A percentile compares a stretch with the other conserved stretches of the same genome.
phyloP scores from a whole-genome alignment of 1,284 basidiomycete species.

The Testicularia cyperi region DNA sequence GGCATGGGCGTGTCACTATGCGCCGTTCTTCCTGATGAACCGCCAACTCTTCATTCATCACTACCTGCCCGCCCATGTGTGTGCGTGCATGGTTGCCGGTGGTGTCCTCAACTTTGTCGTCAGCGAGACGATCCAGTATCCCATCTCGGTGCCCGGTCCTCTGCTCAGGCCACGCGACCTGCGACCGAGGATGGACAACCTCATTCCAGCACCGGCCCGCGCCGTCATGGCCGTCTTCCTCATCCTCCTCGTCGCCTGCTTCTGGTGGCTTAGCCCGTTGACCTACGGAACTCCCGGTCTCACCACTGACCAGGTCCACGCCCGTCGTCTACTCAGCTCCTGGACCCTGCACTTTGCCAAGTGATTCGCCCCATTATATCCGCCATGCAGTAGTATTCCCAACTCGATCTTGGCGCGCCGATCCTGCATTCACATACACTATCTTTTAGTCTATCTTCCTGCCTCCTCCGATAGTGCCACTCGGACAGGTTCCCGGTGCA shows the following conservation, averaged over 20 bases:
- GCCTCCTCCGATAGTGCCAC: no score
- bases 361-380: slow-evolving; percentile 1
- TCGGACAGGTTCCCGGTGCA: no score
- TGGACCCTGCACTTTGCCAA: slow-evolving; percentile 54
- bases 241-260: slow-evolving; percentile 29
- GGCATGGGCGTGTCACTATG: slow-evolving; percentile 92
- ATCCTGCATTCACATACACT: no score
- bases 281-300: slow-evolving; percentile 50
- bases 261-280: slow-evolving; percentile 49
- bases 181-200: slow-evolving; percentile 24
- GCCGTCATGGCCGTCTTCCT: slow-evolving; percentile 9
- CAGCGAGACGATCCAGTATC: slow-evolving; percentile 77
- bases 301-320: slow-evolving; percentile 26
- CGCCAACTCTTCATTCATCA: slow-evolving; percentile 91
- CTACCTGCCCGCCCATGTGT: slow-evolving; percentile 81
- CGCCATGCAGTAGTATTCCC: no score
- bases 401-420: no score
- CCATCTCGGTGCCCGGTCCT: slow-evolving; percentile 72
- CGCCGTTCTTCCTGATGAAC: slow-evolving; percentile 97
- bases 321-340: slow-evolving; percentile 32
- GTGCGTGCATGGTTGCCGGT: slow-evolving; percentile 86
- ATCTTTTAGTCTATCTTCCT: no score
- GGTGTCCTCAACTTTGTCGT: slow-evolving; percentile 83
- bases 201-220: slow-evolving; percentile 15
- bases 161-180: slow-evolving; percentile 14